Evolutionary conservation across 352 stramenopile species (phyloP).

Genomic region (Globisporangium okanoganense): DNA sequence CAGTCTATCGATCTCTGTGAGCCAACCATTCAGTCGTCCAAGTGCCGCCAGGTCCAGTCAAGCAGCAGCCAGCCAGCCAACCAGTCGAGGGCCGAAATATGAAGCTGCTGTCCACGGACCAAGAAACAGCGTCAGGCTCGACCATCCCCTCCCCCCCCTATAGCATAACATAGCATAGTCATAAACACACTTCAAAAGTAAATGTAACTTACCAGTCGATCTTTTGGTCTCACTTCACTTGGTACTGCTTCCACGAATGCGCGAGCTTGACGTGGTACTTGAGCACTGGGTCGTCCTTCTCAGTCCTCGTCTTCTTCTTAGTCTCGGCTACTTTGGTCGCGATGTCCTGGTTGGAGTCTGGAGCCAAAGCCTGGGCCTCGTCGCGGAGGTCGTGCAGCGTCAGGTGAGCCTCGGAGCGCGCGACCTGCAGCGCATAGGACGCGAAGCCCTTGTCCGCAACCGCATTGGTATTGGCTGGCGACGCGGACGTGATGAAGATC

Average conservation of each 20-base stretch:
- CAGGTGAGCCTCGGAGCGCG: slow-evolving; percentile 11
- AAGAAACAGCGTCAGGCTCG: too few species aligned
- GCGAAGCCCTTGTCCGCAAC: not conserved
- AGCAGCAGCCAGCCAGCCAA: not conserved
- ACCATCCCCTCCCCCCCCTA: too few species aligned
- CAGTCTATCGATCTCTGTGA: too few species aligned
- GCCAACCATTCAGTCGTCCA: not conserved
- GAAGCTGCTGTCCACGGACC: not conserved
- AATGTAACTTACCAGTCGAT: not conserved
- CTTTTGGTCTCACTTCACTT: slow-evolving; percentile 1
- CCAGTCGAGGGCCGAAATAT: not conserved
- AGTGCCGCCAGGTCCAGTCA: not conserved
- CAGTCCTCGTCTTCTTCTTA: slow-evolving; percentile 13
- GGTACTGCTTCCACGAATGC: slow-evolving; percentile 47
- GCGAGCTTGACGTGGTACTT: slow-evolving; percentile 62
- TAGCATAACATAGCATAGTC: slow-evolving; percentile 10
- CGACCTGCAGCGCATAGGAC: slow-evolving; percentile 10
- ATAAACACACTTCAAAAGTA: slow-evolving; percentile 7
- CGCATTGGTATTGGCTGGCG: not conserved
- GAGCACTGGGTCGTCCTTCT: slow-evolving; percentile 28
- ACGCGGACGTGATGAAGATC: slow-evolving; percentile 21
- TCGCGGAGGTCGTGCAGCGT: slow-evolving; percentile 23
- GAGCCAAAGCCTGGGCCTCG: not conserved
- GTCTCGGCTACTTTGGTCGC: not conserved
- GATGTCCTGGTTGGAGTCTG: slow-evolving; percentile 2